Evolutionary conservation across 2,329 filamentous ascomycete genomes (phyloP), one percentile per base, ranked within the genome.

Genomic region (Metarhizium anisopliae): DNA sequence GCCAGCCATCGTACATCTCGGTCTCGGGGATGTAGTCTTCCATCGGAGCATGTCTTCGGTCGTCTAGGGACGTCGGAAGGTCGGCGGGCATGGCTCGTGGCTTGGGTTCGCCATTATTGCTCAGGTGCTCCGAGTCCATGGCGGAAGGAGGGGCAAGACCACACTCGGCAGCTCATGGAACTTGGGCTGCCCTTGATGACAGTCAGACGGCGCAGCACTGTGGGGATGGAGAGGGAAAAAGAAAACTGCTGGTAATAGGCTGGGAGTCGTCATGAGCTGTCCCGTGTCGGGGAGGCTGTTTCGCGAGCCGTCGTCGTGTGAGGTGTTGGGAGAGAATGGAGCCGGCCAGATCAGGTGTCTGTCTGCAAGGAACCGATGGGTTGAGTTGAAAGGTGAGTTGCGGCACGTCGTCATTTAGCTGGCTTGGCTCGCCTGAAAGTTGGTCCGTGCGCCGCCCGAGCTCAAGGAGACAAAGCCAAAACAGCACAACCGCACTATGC

Each of bases 1-100:
- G 91, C 94, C 94, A 99, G 63, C 90, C 94, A 80, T 99, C 94
- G 71, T 97, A 99, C 76, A 96, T 90, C 77, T 97, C 94, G 45
- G 92, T 96, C 77, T 97, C 94, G 43, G 80, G 79, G 55, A 87
- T 80, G 60, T 85, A 81, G 59, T 67, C 64, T 57, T 86, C 84
- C 50, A 76, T 78, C 4, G 85, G 81, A 38, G 87, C 81, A 65
- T 79, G 79, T 63, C 86, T 83, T 58, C 94, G 84, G 75, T 99
- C 94, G 70, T 99, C 87, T 55, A 99, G 82, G 13, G 92, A 96
- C 62, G 83, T 94, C 11, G 94, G 94, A 40, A 99, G 82, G 72
- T 99, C 94, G 62, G 82, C 75, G 45, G 94, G 94, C 52, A 97
- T 82, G 59, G 69, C 62, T 58, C 74, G 74, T 58, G 79, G 74